Percentiles rank a stretch among this genome's conserved stretches.
Conservation (phyloP, 257 asterid species). For the Jaltomata sinuosa region DNA sequence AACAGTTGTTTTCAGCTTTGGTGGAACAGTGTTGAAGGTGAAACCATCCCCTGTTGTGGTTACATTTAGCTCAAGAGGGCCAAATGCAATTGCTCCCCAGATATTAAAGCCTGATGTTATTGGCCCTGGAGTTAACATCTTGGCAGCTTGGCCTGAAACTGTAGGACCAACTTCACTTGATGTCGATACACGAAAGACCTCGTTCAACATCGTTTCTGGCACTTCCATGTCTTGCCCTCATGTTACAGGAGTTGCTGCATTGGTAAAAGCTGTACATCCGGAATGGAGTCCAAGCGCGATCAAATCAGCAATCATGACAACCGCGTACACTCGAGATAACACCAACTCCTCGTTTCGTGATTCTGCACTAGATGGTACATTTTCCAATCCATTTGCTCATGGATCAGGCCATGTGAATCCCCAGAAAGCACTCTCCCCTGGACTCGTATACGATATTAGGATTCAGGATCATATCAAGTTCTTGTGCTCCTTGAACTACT, state of each 20-base stretch:
- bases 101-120: background rate
- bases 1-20: background rate
- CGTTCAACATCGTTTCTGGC: constrained; percentile 11
- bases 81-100: background rate
- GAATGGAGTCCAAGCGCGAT: constrained; percentile 39
- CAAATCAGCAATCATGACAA: constrained; percentile 45
- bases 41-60: constrained; percentile 3
- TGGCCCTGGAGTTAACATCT: constrained; percentile 1
- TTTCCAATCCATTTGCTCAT: constrained; percentile 23
- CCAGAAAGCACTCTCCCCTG: constrained; percentile 30
- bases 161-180: background rate
- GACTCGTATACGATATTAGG: constrained; percentile 23
- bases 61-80: background rate
- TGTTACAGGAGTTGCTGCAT: constrained; percentile 39
- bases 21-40: background rate
- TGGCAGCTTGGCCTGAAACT: background rate
- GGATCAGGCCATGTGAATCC: constrained; percentile 50
- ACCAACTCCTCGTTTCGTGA: constrained; percentile 28
- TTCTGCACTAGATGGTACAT: constrained; percentile 14
- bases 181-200: background rate
- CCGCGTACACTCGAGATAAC: constrained; percentile 31
- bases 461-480: constrained; percentile 25
- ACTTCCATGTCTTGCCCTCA: constrained; percentile 51
- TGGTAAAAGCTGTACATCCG: constrained; percentile 35
- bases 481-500: constrained; percentile 37